Evolutionary conservation across 441 rosid genomes (phyloP).

Genomic region (Rhodomyrtus psidioides): DNA sequence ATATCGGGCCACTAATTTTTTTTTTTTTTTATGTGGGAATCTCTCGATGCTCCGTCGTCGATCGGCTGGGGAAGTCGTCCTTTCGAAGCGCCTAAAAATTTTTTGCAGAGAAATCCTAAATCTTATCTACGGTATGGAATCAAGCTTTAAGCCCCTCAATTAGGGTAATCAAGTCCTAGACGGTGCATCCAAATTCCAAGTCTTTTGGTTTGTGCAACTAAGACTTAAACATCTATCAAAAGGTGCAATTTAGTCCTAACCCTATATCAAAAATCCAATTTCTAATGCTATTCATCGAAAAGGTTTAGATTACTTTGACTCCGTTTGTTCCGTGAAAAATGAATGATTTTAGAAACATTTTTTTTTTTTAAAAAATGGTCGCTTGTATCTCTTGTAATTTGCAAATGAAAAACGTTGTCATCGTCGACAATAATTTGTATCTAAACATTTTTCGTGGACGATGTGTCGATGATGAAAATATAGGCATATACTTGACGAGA

Average conservation of each 20-base stretch:
- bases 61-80: not conserved
- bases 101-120: not conserved
- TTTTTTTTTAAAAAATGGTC: too few relatives aligned
- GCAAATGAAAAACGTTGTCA: not conserved
- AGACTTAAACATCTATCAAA: not conserved
- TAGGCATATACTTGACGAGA: too few relatives aligned
- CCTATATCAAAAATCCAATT: not conserved
- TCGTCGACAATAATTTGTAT: too few relatives aligned
- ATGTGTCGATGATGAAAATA: too few relatives aligned
- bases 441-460: fast-evolving
- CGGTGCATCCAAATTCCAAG: not conserved
- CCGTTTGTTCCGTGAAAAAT: fast-evolving
- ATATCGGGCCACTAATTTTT: not conserved
- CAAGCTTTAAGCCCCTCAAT: not conserved
- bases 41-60: not conserved
- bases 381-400: not conserved
- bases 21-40: not conserved
- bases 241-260: too few relatives aligned
- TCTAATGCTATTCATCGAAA: not conserved
- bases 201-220: not conserved
- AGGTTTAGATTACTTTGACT: not conserved
- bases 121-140: not conserved
- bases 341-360: fast-evolving
- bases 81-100: not conserved
- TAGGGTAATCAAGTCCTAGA: not conserved